A percentile compares a stretch with the other conserved stretches of the same genome.
phyloP scores from a whole-genome alignment of 1,284 basidiomycete species.

The Irpex sp. region DNA sequence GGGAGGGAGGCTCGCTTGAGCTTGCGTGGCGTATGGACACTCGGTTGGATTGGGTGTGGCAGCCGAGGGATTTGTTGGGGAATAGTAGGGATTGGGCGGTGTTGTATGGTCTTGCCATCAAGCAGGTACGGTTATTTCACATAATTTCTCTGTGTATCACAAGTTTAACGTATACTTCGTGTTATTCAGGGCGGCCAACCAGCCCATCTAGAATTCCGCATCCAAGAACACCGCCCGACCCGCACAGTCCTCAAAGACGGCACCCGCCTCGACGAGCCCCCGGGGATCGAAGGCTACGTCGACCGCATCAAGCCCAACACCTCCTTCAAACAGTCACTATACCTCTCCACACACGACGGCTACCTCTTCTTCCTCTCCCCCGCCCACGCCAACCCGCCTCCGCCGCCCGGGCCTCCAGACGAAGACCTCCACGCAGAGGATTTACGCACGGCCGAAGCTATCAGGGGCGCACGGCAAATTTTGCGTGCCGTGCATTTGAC shows the following conservation, averaged over 20 bases:
- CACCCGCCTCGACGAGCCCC: slow-evolving; percentile 61
- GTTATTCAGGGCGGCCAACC: slow-evolving; percentile 40
- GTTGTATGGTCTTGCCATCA: slow-evolving; percentile 68
- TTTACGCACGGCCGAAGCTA: slow-evolving; percentile 50
- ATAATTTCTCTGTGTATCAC: background rate
- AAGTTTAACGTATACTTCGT: background rate
- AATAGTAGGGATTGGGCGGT: slow-evolving; percentile 67
- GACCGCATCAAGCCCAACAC: slow-evolving; percentile 66
- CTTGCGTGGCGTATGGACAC: slow-evolving; percentile 75
- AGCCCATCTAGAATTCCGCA: slow-evolving; percentile 68
- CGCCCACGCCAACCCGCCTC: slow-evolving; percentile 60
- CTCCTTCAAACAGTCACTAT: slow-evolving; percentile 58
- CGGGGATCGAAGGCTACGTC: slow-evolving; percentile 77
- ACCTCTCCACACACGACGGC: slow-evolving; percentile 72
- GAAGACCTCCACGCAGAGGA: slow-evolving; percentile 30
- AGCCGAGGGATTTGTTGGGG: slow-evolving; percentile 61
- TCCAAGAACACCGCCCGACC: slow-evolving; percentile 63
- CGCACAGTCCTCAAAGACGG: slow-evolving; percentile 53
- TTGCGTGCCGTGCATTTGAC: slow-evolving; percentile 60
- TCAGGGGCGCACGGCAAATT: slow-evolving; percentile 66
- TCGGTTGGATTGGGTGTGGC: slow-evolving; percentile 80
- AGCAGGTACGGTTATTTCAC: slow-evolving; percentile 44
- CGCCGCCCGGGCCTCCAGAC: slow-evolving; percentile 54
- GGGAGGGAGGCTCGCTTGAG: slow-evolving; percentile 57
- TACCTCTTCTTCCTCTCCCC: slow-evolving; percentile 62